These are phyloP conservation scores for Cryptococcus amylolentus DNA, from an alignment of 1,284 basidiomycete genomes.

Conservation along the genomic window DNA sequence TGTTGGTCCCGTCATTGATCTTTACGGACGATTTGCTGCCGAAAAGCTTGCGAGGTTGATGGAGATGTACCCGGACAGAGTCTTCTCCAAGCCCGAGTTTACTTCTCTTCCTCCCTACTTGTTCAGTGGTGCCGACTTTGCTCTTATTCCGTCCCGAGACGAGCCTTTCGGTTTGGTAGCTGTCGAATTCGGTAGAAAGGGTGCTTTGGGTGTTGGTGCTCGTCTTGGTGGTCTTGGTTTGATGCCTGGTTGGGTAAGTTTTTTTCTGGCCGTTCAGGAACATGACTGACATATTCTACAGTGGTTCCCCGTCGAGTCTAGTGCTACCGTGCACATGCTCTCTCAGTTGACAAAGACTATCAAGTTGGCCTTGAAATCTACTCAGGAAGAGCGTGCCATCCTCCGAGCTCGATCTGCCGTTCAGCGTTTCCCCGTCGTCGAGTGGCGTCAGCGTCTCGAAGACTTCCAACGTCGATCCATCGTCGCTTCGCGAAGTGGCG, in stretches of 20 bases:
- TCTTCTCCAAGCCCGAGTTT: slow-evolving; percentile 90
- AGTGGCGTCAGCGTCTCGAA: slow-evolving; percentile 91
- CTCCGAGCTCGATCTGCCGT: slow-evolving; percentile 85
- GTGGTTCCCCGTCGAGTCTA: slow-evolving; percentile 95
- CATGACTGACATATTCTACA: slow-evolving; percentile 38
- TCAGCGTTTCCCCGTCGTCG: slow-evolving; percentile 91
- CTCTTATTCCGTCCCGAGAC: slow-evolving; percentile 87
- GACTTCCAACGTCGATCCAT: slow-evolving; percentile 88
- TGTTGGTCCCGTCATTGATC: slow-evolving; percentile 88
- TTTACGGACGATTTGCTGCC: slow-evolving; percentile 88
- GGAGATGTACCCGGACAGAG: slow-evolving; percentile 89
- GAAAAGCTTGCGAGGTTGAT: slow-evolving; percentile 86
- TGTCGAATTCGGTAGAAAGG: slow-evolving; percentile 90
- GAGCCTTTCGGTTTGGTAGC: slow-evolving; percentile 92
- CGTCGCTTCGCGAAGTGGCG: slow-evolving; percentile 62
- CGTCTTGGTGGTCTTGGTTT: slow-evolving; percentile 87
- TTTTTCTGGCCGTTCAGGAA: not conserved
- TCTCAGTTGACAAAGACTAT: slow-evolving; percentile 92
- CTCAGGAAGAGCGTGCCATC: slow-evolving; percentile 82
- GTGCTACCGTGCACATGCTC: slow-evolving; percentile 83
- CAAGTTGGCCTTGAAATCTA: slow-evolving; percentile 85
- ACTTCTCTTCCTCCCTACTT: slow-evolving; percentile 87
- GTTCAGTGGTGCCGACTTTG: slow-evolving; percentile 90
- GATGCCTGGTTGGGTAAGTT: slow-evolving; percentile 90
- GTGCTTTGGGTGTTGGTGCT: slow-evolving; percentile 87